Percentiles rank a stretch among this genome's conserved stretches.
Evolutionary conservation across 345 rosid genomes (phyloP).

Genomic region (Eucalyptus curtisii): DNA sequence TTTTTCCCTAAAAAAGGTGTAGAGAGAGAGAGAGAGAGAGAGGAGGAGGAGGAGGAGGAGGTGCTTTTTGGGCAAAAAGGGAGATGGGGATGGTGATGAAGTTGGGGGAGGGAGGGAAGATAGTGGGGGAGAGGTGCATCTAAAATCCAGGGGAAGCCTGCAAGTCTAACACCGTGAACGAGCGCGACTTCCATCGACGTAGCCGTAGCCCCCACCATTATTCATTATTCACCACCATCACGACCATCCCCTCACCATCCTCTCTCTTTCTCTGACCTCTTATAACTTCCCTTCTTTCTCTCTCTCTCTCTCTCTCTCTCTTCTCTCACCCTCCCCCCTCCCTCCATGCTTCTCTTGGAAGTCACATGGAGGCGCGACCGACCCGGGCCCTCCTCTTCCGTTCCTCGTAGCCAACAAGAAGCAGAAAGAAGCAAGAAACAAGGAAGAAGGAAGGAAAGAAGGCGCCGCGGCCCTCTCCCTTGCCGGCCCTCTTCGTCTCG

Average conservation of each 20-base stretch:
- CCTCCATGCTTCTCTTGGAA: not conserved
- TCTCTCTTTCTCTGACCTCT: not conserved
- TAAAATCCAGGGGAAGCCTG: not conserved
- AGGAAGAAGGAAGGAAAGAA: not conserved
- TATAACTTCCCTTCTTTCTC: not conserved
- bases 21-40: not conserved
- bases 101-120: not conserved
- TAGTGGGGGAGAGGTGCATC: not conserved
- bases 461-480: not conserved
- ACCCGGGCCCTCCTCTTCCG: not conserved
- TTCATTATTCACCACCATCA: not conserved
- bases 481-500: not conserved
- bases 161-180: not conserved
- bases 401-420: not conserved
- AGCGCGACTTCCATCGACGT: not conserved
- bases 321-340: not conserved
- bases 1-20: not conserved
- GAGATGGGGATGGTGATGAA: not conserved
- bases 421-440: not conserved
- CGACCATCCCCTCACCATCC: not conserved
- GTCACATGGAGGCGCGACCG: not conserved
- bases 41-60: not conserved
- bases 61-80: not conserved
- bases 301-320: not conserved
- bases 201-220: not conserved